These are phyloP conservation scores for Nicotiana sylvestris DNA, from an alignment of 257 asterid species.

Conservation along the genomic window DNA sequence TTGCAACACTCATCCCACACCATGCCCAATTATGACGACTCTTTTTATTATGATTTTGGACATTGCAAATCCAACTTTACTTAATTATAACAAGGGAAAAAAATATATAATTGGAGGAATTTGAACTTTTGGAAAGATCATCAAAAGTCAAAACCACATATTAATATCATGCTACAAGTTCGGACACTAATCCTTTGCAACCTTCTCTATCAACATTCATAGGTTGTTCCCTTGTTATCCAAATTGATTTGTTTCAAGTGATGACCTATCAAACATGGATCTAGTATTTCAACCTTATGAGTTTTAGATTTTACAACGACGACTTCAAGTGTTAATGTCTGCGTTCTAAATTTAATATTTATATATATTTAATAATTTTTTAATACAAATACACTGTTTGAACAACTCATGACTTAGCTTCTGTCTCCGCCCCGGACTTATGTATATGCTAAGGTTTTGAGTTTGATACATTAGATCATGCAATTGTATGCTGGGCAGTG, in stretches of 20 bases:
- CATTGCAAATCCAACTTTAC: not conserved
- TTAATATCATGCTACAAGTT: not conserved
- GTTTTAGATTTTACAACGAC: too few relatives aligned
- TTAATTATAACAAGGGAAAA: not conserved
- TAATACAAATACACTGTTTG: too few relatives aligned
- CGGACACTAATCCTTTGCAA: not conserved
- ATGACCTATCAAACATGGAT: not conserved
- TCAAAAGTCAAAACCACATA: not conserved
- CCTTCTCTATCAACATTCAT: not conserved
- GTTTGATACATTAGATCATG: not conserved
- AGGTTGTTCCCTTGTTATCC: too few relatives aligned
- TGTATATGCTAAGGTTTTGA: not conserved
- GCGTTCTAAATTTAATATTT: too few relatives aligned
- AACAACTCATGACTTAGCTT: too few relatives aligned
- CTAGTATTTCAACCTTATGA: too few relatives aligned
- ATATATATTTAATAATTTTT: too few relatives aligned
- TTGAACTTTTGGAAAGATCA: not conserved
- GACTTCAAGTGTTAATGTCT: too few relatives aligned
- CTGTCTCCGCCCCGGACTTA: not conserved
- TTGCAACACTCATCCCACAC: slow-evolving; percentile 13
- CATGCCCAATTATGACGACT: slow-evolving; percentile 8
- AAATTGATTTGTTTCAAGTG: not conserved
- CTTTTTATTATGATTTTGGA: not conserved
- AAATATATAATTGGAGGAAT: not conserved
- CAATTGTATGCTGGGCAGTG: not conserved